Evolutionary conservation across 371 early-diverging fungal species (phyloP).

Genomic region (Rhizopus delemar): DNA sequence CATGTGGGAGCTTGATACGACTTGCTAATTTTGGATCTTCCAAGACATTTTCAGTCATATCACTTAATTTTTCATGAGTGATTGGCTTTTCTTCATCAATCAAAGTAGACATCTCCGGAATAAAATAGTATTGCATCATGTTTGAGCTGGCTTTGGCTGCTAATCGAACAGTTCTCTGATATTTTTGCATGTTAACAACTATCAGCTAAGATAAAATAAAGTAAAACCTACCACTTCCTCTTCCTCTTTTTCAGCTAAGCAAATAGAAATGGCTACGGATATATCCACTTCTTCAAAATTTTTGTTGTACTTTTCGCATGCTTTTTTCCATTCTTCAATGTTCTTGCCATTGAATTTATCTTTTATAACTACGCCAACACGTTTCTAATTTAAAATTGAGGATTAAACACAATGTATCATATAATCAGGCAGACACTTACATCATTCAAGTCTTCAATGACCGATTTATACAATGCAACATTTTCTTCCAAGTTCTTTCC

Average conservation of each 20-base stretch:
- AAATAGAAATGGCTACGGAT: slow-evolving; percentile 67
- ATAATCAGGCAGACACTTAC: slow-evolving; percentile 20
- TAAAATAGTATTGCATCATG: slow-evolving; percentile 85
- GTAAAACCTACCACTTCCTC: slow-evolving; percentile 71
- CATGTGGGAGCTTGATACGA: slow-evolving; percentile 68
- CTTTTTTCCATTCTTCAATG: slow-evolving; percentile 77
- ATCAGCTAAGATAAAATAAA: neutral
- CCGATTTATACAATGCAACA: slow-evolving; percentile 55
- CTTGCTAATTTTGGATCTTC: slow-evolving; percentile 68
- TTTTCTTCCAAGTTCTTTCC: slow-evolving; percentile 74
- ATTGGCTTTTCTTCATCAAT: slow-evolving; percentile 88
- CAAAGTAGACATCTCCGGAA: slow-evolving; percentile 78
- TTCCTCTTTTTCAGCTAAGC: slow-evolving; percentile 88
- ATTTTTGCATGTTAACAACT: neutral
- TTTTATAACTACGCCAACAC: slow-evolving; percentile 78
- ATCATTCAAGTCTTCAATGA: slow-evolving; percentile 48
- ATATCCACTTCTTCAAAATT: slow-evolving; percentile 73
- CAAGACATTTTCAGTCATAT: slow-evolving; percentile 71
- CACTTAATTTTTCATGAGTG: slow-evolving; percentile 87
- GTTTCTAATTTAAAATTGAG: slow-evolving; percentile 45
- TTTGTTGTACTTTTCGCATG: slow-evolving; percentile 48
- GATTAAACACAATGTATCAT: too few relatives aligned
- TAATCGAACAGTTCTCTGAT: slow-evolving; percentile 66
- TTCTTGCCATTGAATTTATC: slow-evolving; percentile 81
- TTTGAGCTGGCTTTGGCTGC: slow-evolving; percentile 77